Percentiles rank a stretch among this genome's conserved stretches.
These are phyloP conservation scores for Ascochyta lentis DNA, from an alignment of 2,329 filamentous ascomycete genomes.

Conservation along the genomic window DNA sequence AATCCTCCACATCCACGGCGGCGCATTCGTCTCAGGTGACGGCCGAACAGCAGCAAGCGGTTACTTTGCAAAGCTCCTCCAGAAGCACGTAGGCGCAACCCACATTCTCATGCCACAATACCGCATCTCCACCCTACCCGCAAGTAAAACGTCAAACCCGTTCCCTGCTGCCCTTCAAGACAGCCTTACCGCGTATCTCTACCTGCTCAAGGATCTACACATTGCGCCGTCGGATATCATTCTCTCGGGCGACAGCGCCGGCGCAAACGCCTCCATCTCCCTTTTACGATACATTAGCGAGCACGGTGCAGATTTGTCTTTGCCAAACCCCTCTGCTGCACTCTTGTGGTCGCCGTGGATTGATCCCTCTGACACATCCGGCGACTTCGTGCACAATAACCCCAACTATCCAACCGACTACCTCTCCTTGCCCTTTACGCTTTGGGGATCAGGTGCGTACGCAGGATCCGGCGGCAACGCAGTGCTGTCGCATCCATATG, in stretches of 20 bases:
- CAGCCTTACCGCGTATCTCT: slow-evolving; percentile 54
- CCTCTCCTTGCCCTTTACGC: slow-evolving; percentile 46
- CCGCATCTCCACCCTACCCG: slow-evolving; percentile 54
- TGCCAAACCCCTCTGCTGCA: slow-evolving; percentile 48
- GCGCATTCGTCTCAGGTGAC: slow-evolving; percentile 56
- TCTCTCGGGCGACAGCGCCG: slow-evolving; percentile 59
- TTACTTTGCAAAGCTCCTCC: slow-evolving; percentile 38
- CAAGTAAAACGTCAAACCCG: slow-evolving; percentile 43
- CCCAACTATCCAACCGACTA: slow-evolving; percentile 52
- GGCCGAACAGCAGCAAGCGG: slow-evolving; percentile 48
- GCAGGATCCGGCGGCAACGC: slow-evolving; percentile 25
- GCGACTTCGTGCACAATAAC: slow-evolving; percentile 36
- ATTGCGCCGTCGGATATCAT: slow-evolving; percentile 53
- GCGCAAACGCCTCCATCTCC: slow-evolving; percentile 55
- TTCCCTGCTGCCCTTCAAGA: slow-evolving; percentile 62
- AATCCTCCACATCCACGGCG: slow-evolving; percentile 58
- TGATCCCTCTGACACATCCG: slow-evolving; percentile 41
- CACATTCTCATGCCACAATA: slow-evolving; percentile 57
- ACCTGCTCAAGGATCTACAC: slow-evolving; percentile 52
- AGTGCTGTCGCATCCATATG: slow-evolving; percentile 44
- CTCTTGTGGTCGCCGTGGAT: slow-evolving; percentile 56
- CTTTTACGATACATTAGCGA: slow-evolving; percentile 57
- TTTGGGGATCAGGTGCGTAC: slow-evolving; percentile 53
- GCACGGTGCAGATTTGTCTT: slow-evolving; percentile 42
- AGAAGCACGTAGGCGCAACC: slow-evolving; percentile 47